Evolutionary conservation across 2,329 filamentous ascomycete genomes (phyloP), one percentile per base, ranked within the genome.

Genomic region (Claviceps pazoutovae): DNA sequence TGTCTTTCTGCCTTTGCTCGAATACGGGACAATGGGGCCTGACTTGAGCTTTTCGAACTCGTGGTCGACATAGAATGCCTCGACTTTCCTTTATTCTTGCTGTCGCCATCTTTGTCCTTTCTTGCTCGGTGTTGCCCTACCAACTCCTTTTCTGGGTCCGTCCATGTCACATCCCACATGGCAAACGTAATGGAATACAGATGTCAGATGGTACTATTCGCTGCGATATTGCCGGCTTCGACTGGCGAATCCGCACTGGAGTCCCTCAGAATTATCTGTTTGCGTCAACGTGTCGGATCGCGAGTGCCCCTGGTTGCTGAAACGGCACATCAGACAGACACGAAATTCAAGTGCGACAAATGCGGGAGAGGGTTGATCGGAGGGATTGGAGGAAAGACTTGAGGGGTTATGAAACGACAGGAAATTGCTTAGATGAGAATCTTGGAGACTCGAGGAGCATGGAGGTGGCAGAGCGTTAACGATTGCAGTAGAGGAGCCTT

Each of bases 81-180:
- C 16, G 50, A 36, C 17, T 39, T 45, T 30, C 13, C 51, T 48
- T 47, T 52, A 7, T 50, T 47, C 52, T 44, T 52, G 8, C 46
- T 41, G 16, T 50, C 52, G 43, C 46, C 49, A n/a, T 59, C 60
- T 50, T 56, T 63, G 55, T 72, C 71, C 57, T 78, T 79, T 47
- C 70, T 72, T 1, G 72, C 68, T 16, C 72, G 71, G 51, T 72
- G 69, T 59, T 80, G 73, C 2, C 76, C 74, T 16, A 79, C 70
- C 8, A 71, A 68, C 63, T 80, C 74, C 53, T 69, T 66, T 48
- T 74, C 67, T 21, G 73, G 74, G 52, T 80, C 77, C 4, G 75
- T 75, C 78, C 78, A 81, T 46, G 77, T 65, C 36, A 80, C 73
- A 60, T 80, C 76, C 60, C 78, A 80, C 78, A 81, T 81, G 45